Conservation (phyloP, 1,139 yeast genomes). For the Candida sp. region DNA sequence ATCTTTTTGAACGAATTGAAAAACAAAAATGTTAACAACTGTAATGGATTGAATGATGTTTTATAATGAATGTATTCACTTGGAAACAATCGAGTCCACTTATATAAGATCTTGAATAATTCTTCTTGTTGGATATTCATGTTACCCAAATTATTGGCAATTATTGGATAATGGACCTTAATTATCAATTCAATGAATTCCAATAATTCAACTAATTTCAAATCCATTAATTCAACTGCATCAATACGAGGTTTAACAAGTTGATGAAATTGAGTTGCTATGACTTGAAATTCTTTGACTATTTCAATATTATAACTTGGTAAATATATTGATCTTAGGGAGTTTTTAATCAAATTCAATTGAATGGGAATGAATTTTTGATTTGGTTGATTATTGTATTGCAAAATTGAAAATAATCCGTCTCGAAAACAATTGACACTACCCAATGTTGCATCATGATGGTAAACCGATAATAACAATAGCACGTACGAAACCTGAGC, state of each 20-base stretch:
- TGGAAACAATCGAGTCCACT: conserved; percentile 40
- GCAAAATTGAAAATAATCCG: conserved; percentile 38
- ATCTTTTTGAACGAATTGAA: conserved; percentile 34
- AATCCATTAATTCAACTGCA: conserved; percentile 12
- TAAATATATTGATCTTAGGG: conserved; percentile 33
- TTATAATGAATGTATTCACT: conserved; percentile 22
- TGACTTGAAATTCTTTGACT: conserved; percentile 23
- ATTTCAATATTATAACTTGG: conserved; percentile 36
- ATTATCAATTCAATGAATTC: conserved; percentile 24
- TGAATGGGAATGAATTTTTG: conserved; percentile 26
- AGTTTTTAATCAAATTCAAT: conserved; percentile 34
- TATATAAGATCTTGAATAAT: conserved; percentile 32
- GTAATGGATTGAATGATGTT: conserved; percentile 24
- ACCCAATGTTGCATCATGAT: conserved; percentile 41
- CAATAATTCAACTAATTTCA: conserved; percentile 21
- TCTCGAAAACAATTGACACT: conserved; percentile 40
- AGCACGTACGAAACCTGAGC: conserved; percentile 38
- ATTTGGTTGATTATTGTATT: conserved; percentile 24
- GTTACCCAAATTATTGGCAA: conserved; percentile 22
- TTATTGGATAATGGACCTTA: conserved; percentile 23
- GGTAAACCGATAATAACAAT: conserved; percentile 42
- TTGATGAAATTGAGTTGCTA: conserved; percentile 17
- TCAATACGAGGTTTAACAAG: conserved; percentile 5
- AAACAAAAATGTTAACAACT: conserved; percentile 30
- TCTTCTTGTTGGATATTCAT: conserved; percentile 31